A percentile compares a stretch with the other conserved stretches of the same genome.
phyloP scores from a whole-genome alignment of 306 rosid species.

The Fagus sylvatica region DNA sequence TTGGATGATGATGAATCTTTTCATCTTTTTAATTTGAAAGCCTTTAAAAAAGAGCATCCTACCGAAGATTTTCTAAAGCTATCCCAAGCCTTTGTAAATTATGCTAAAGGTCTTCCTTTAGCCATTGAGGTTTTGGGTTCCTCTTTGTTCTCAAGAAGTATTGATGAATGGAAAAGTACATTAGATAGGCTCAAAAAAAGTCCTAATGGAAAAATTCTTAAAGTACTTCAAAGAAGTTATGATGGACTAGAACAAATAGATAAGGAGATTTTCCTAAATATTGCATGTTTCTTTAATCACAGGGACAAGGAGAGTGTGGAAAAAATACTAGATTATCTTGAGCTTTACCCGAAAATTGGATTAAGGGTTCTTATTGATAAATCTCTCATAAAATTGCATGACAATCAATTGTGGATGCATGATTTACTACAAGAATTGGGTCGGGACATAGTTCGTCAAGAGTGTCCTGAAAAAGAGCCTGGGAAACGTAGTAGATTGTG shows the following conservation, averaged over 20 bases:
- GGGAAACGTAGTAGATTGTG: constrained; percentile 28
- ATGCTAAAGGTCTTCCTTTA: constrained; percentile 27
- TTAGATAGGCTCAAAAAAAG: not conserved
- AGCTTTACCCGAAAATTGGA: constrained; percentile 13
- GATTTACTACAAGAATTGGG: constrained; percentile 40
- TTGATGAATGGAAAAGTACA: not conserved
- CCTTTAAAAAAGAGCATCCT: not conserved
- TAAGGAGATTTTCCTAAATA: constrained; percentile 30
- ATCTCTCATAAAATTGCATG: constrained; percentile 19
- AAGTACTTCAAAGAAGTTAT: constrained; percentile 12
- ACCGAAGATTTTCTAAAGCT: not conserved
- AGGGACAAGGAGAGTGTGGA: not conserved
- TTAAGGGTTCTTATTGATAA: constrained; percentile 33
- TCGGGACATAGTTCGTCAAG: constrained; percentile 17
- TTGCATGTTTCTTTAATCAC: constrained; percentile 36
- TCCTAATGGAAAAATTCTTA: not conserved
- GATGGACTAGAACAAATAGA: constrained; percentile 5
- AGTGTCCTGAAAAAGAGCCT: not conserved
- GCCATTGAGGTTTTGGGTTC: not conserved
- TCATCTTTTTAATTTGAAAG: constrained; percentile 11
- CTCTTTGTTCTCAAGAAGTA: not conserved
- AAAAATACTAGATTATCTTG: constrained; percentile 18
- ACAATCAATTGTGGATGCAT: constrained; percentile 23
- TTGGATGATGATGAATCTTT: not conserved
- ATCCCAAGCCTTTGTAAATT: not conserved